A percentile compares a stretch with the other conserved stretches of the same genome.
These are phyloP conservation scores for Arabidopsis arenosa DNA, from an alignment of 345 rosid genomes.

Conservation along the genomic window DNA sequence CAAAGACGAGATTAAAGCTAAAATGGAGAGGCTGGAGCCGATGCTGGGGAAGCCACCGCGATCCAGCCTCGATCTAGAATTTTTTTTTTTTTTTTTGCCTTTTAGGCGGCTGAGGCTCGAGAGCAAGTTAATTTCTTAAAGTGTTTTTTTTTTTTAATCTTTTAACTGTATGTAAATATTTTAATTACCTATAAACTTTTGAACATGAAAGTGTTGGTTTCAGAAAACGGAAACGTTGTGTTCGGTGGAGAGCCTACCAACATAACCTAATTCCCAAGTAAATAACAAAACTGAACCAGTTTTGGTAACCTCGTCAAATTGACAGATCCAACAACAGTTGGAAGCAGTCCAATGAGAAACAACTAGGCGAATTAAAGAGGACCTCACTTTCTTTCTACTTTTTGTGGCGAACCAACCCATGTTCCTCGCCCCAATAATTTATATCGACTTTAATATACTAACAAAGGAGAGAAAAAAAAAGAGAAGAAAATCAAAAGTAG, in stretches of 20 bases:
- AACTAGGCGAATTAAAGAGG: conserved; percentile 17
- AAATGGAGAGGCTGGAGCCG: no score
- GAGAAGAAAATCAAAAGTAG: conserved; percentile 14
- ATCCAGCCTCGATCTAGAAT: no score
- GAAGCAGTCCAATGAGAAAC: conserved; percentile 28
- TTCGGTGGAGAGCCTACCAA: conserved; percentile 15
- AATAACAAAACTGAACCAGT: neutral
- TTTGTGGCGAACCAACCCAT: conserved; percentile 38
- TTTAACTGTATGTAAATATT: no score
- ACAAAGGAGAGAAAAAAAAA: conserved; percentile 4
- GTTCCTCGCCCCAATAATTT: conserved; percentile 24
- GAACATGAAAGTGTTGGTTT: neutral
- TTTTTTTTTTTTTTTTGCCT: no score
- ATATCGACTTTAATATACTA: neutral
- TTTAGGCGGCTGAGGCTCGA: no score
- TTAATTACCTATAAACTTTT: neutral
- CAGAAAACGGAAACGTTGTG: neutral
- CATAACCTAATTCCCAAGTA: conserved; percentile 2
- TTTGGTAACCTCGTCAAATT: conserved; percentile 32
- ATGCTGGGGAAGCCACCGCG: no score
- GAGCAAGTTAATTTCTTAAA: no score
- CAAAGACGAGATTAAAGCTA: no score
- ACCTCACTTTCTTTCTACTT: conserved; percentile 25
- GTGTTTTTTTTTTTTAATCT: no score
- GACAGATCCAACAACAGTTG: conserved; percentile 22